Evolutionary conservation across 2,329 filamentous ascomycete genomes (phyloP).

Genomic region (Didymella keratinophila): DNA sequence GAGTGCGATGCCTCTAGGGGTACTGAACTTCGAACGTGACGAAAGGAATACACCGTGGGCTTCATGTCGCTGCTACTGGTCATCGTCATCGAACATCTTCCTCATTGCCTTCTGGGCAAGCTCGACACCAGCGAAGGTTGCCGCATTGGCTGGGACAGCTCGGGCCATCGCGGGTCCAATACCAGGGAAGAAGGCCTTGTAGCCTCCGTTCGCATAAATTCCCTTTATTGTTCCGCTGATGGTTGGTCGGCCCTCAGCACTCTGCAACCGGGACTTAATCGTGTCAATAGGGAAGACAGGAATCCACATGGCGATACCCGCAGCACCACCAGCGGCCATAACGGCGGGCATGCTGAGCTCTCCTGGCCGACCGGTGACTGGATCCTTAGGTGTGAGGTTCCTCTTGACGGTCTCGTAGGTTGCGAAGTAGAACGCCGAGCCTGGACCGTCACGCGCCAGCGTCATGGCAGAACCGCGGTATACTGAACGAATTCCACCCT

Average conservation of each 20-base stretch:
- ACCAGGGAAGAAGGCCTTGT: constrained; percentile 95
- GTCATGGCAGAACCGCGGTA: constrained; percentile 93
- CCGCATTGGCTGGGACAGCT: constrained; percentile 94
- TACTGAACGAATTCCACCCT: constrained; percentile 88
- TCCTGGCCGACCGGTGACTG: constrained; percentile 72
- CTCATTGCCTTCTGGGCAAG: constrained; percentile 84
- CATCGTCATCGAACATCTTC: constrained; percentile 67
- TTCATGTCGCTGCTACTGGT: constrained; percentile 31
- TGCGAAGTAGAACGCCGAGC: constrained; percentile 94
- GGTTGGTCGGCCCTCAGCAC: constrained; percentile 82
- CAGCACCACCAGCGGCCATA: constrained; percentile 84
- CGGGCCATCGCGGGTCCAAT: constrained; percentile 91
- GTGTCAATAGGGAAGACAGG: constrained; percentile 98
- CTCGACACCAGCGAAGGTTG: constrained; percentile 89
- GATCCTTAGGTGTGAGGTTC: constrained; percentile 81
- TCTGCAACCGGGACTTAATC: constrained; percentile 93
- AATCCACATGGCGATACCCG: constrained; percentile 98
- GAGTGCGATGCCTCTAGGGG: constrained; percentile 31
- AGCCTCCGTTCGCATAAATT: constrained; percentile 82
- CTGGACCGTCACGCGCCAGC: constrained; percentile 90
- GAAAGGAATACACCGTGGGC: constrained; percentile 16
- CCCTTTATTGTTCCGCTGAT: constrained; percentile 80
- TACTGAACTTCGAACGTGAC: constrained; percentile 20
- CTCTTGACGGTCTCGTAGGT: constrained; percentile 97
- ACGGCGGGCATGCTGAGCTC: constrained; percentile 83